Evolutionary conservation across 2,329 filamentous ascomycete genomes (phyloP).

Genomic region (Colletotrichum tabaci): DNA sequence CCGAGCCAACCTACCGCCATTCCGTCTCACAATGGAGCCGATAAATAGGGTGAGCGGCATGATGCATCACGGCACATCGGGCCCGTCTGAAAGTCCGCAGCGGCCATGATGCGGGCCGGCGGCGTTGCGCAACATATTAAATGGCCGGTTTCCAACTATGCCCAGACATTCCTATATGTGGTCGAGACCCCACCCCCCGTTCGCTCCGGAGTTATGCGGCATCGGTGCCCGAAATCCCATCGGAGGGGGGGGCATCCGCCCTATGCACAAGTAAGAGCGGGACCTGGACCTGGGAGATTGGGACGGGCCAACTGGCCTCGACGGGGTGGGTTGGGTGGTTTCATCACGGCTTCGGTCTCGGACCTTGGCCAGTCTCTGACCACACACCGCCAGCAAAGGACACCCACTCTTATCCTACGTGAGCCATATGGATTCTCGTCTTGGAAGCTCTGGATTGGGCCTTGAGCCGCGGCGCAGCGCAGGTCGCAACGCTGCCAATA

Average conservation of each 20-base stretch:
- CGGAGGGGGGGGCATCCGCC: background rate
- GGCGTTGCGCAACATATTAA: constrained; percentile 2
- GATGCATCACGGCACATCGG: constrained; percentile 20
- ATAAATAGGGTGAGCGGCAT: too few relatives aligned
- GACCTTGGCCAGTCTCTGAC: constrained; percentile 20
- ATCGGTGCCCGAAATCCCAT: constrained; percentile 8
- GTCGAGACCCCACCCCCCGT: background rate
- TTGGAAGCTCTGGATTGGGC: too few relatives aligned
- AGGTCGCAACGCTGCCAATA: too few relatives aligned
- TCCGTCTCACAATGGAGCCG: constrained; percentile 17
- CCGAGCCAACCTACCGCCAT: constrained; percentile 2
- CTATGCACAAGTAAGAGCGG: background rate
- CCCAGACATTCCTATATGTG: constrained; percentile 6
- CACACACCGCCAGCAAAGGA: constrained; percentile 17
- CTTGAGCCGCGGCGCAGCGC: too few relatives aligned
- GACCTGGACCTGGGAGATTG: background rate
- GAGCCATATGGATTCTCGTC: background rate
- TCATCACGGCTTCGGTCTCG: constrained; percentile 29
- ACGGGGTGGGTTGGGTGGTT: background rate
- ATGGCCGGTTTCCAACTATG: constrained; percentile 23
- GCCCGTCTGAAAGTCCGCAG: constrained; percentile 25
- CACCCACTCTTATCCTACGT: constrained; percentile 4
- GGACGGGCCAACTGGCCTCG: constrained; percentile 8
- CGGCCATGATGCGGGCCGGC: constrained; percentile 33
- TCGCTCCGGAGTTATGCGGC: background rate